Conservation (phyloP, 176 grass and related monocot genomes). For the Aechmea fasciata region DNA sequence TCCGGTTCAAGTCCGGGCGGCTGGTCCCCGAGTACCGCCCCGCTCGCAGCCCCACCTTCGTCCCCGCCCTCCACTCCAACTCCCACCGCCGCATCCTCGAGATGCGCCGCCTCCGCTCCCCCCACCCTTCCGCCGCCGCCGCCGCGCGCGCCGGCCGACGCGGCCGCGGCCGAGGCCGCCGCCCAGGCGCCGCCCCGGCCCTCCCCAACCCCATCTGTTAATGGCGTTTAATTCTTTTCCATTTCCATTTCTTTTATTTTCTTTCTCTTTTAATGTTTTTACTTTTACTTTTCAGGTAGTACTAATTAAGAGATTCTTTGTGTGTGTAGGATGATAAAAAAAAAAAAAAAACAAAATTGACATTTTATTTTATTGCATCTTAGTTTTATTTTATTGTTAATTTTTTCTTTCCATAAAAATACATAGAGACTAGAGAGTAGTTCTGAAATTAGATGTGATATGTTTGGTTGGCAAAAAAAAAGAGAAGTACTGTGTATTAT, state of each 20-base stretch:
- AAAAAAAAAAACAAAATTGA: too few relatives aligned
- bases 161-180: constrained; percentile 23
- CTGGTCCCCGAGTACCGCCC: constrained; percentile 85
- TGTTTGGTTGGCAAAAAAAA: too few relatives aligned
- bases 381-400: too few relatives aligned
- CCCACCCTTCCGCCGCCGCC: constrained; percentile 1
- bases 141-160: constrained; percentile 4
- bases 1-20: constrained; percentile 63
- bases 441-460: too few relatives aligned
- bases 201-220: not conserved
- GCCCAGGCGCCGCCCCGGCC: constrained; percentile 5
- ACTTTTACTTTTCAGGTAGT: too few relatives aligned
- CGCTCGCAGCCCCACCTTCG: constrained; percentile 72
- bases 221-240: not conserved
- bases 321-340: too few relatives aligned
- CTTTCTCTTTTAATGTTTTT: too few relatives aligned
- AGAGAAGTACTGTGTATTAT: too few relatives aligned
- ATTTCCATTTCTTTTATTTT: not conserved
- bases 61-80: constrained; percentile 60
- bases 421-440: too few relatives aligned
- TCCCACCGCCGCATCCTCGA: constrained; percentile 73
- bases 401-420: too few relatives aligned
- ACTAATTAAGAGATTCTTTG: too few relatives aligned
- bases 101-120: constrained; percentile 35
- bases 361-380: too few relatives aligned